Conservation (phyloP, 2,329 filamentous ascomycete genomes). For the Pestalotiopsis sp. region DNA sequence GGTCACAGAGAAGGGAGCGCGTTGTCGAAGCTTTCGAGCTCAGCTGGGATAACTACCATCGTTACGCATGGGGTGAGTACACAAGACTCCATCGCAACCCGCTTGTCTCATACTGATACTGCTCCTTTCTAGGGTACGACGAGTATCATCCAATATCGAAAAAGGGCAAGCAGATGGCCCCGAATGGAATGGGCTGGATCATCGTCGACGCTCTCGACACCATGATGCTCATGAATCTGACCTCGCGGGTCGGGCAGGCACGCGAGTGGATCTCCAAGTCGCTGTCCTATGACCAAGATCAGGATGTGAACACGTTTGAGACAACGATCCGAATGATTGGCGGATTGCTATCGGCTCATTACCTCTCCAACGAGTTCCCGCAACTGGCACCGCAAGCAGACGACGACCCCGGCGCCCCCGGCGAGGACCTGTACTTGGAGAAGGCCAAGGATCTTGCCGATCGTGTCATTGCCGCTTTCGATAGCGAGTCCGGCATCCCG, state of each 20-base stretch:
- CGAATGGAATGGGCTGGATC: constrained; percentile 93
- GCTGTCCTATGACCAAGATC: constrained; percentile 85
- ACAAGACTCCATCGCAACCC: background rate
- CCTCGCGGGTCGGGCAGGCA: constrained; percentile 79
- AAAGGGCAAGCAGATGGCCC: constrained; percentile 79
- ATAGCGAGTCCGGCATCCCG: constrained; percentile 83
- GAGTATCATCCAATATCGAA: constrained; percentile 86
- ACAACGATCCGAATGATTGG: constrained; percentile 98
- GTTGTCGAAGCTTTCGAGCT: constrained; percentile 89
- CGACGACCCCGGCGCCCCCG: constrained; percentile 71
- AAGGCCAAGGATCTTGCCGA: constrained; percentile 94
- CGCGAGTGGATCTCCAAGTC: constrained; percentile 85
- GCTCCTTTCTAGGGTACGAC: constrained; percentile 65
- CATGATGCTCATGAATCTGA: constrained; percentile 97
- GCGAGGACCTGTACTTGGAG: constrained; percentile 92
- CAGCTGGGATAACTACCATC: constrained; percentile 91
- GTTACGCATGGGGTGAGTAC: constrained; percentile 86
- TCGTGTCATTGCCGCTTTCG: constrained; percentile 83
- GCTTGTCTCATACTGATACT: constrained; percentile 29
- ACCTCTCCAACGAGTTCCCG: constrained; percentile 83
- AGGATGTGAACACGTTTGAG: constrained; percentile 97
- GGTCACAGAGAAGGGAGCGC: constrained; percentile 74
- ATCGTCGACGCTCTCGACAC: constrained; percentile 96
- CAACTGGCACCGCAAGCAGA: constrained; percentile 74
- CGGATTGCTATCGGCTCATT: constrained; percentile 89